Conservation (phyloP, 2,329 filamentous ascomycete genomes). For the Waltergamsia citrina region DNA sequence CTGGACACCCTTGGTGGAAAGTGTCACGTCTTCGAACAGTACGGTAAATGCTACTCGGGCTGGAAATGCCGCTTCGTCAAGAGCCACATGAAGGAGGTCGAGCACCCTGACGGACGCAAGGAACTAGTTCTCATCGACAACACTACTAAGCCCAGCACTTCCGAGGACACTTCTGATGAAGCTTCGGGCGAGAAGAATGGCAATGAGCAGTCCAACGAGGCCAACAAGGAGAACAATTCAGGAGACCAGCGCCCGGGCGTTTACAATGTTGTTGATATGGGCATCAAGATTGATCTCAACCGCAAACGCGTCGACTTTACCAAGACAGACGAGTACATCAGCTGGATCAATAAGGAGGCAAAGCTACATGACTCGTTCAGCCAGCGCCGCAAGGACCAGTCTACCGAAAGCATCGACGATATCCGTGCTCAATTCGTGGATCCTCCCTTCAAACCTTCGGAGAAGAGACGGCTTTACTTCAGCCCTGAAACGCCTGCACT, state of each 20-base stretch:
- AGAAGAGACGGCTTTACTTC: slow-evolving; percentile 92
- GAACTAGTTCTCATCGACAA: slow-evolving; percentile 64
- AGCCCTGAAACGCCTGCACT: slow-evolving; percentile 85
- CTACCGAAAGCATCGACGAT: slow-evolving; percentile 46
- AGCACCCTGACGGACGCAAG: slow-evolving; percentile 68
- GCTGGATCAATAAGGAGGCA: slow-evolving; percentile 65
- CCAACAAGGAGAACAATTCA: slow-evolving; percentile 26
- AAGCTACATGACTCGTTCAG: slow-evolving; percentile 26
- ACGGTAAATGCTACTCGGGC: slow-evolving; percentile 70
- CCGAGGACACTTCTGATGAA: slow-evolving; percentile 2
- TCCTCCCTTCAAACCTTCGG: slow-evolving; percentile 78
- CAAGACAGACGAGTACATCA: slow-evolving; percentile 65
- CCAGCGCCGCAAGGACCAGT: slow-evolving; percentile 20
- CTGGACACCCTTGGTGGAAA: slow-evolving; percentile 65
- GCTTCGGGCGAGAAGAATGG: slow-evolving; percentile 2
- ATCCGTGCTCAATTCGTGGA: slow-evolving; percentile 76
- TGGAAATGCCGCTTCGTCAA: slow-evolving; percentile 92
- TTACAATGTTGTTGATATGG: slow-evolving; percentile 63
- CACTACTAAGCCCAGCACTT: slow-evolving; percentile 2
- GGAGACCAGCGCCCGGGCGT: slow-evolving; percentile 53
- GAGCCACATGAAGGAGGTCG: slow-evolving; percentile 77
- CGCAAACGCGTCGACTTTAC: slow-evolving; percentile 62
- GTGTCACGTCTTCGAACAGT: slow-evolving; percentile 72
- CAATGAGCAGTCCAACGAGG: slow-evolving; percentile 23
- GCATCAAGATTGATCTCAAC: slow-evolving; percentile 65